Evolutionary conservation across 2,329 filamentous ascomycete species (phyloP).

Genomic region (Epichloe hybrida): DNA sequence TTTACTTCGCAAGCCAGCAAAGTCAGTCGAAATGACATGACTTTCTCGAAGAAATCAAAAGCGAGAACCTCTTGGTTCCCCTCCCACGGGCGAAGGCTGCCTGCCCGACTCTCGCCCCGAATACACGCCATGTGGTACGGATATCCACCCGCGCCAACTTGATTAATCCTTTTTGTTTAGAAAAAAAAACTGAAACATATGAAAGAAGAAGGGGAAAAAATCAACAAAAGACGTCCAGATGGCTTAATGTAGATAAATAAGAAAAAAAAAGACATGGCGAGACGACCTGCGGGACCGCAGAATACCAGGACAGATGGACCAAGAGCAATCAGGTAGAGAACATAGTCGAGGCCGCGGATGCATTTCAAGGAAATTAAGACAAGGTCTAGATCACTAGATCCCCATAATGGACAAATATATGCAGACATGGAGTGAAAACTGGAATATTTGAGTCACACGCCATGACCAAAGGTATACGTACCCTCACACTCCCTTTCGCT

Average conservation of each 20-base stretch:
- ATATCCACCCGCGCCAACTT: background rate
- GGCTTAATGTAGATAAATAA: background rate
- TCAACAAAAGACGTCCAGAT: background rate
- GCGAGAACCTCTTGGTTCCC: background rate
- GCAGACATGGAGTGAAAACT: conserved; percentile 15
- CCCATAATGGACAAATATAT: conserved; percentile 4
- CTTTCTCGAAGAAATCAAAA: no score
- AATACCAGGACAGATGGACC: background rate
- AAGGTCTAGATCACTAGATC: background rate
- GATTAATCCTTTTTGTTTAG: background rate
- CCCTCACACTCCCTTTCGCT: conserved; percentile 30
- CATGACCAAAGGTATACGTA: conserved; percentile 23
- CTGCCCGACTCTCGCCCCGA: conserved; percentile 5
- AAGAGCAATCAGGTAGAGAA: background rate
- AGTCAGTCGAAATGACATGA: no score
- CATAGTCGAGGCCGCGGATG: background rate
- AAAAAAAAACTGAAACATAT: background rate
- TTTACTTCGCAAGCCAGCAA: background rate
- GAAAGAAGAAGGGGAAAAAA: background rate
- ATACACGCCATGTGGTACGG: background rate
- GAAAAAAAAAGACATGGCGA: background rate
- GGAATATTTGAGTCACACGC: conserved; percentile 19
- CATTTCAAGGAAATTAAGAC: background rate
- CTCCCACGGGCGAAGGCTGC: background rate
- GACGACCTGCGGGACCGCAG: background rate